Evolutionary conservation across 2,329 filamentous ascomycete species (phyloP).

Genomic region (Ophiostoma sp.): DNA sequence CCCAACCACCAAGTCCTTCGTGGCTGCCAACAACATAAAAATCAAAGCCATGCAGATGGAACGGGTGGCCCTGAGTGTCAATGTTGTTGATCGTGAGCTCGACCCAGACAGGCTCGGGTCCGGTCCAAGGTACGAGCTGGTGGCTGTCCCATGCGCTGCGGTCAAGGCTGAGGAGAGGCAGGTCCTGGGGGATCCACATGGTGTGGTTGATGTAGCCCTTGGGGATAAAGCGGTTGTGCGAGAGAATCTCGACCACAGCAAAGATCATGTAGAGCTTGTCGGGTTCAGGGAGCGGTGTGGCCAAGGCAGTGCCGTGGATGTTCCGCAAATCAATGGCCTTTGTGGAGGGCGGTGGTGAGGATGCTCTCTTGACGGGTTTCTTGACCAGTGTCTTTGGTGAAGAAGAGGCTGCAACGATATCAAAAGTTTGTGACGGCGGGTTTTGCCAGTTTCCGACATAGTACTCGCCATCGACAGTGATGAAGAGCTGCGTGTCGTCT

Average conservation of each 20-base stretch:
- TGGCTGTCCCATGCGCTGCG: slow-evolving; percentile 31
- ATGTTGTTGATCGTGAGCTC: slow-evolving; percentile 35
- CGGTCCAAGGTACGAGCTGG: slow-evolving; percentile 34
- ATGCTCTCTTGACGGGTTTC: no score
- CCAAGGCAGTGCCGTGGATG: slow-evolving; percentile 19
- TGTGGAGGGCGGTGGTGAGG: neutral
- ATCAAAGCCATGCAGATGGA: slow-evolving; percentile 34
- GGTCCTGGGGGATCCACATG: slow-evolving; percentile 30
- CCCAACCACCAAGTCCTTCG: slow-evolving; percentile 32
- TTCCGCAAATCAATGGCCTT: slow-evolving; percentile 25
- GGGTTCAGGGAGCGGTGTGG: slow-evolving; percentile 25
- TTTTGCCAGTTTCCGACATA: slow-evolving; percentile 18
- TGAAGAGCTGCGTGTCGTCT: slow-evolving; percentile 24
- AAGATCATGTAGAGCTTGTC: slow-evolving; percentile 30
- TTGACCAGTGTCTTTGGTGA: neutral
- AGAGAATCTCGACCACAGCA: slow-evolving; percentile 30
- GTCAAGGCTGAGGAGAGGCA: slow-evolving; percentile 29
- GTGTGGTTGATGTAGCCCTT: slow-evolving; percentile 33
- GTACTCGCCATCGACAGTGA: slow-evolving; percentile 33
- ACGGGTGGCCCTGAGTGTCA: slow-evolving; percentile 33
- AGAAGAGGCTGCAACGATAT: neutral
- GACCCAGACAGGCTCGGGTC: slow-evolving; percentile 30
- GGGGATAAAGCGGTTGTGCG: slow-evolving; percentile 30
- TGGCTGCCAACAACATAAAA: slow-evolving; percentile 32
- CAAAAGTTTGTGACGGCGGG: slow-evolving; percentile 13